Percentiles rank a stretch among this genome's conserved stretches.
These are phyloP conservation scores for Allomyces macrogynus DNA, from an alignment of 192 early-diverging fungal species.

Conservation along the genomic window DNA sequence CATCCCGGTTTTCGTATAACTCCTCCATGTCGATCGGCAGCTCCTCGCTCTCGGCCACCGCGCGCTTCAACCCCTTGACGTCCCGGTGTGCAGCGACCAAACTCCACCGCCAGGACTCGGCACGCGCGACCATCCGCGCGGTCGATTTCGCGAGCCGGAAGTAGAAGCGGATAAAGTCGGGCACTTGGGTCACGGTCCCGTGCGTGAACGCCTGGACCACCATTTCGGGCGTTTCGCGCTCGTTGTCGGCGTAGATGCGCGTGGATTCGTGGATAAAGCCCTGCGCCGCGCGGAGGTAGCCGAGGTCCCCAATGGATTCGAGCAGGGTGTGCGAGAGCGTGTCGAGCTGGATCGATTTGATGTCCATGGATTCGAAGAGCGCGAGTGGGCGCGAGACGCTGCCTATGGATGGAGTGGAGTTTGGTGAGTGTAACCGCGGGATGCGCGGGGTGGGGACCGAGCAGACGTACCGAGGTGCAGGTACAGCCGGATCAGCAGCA, in stretches of 20 bases:
- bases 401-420: conserved; percentile 11
- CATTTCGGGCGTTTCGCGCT: conserved; percentile 69
- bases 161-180: conserved; percentile 70
- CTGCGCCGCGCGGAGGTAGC: conserved; percentile 19
- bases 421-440: neutral
- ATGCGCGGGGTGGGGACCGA: neutral
- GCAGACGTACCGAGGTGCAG: conserved; percentile 28
- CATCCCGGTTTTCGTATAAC: too few species aligned
- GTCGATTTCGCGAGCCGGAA: conserved; percentile 47
- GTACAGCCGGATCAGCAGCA: conserved; percentile 70
- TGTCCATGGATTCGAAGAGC: conserved; percentile 49
- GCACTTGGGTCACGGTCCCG: conserved; percentile 72
- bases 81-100: conserved; percentile 1
- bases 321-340: conserved; percentile 42
- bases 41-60: conserved; percentile 40
- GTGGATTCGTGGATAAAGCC: conserved; percentile 34
- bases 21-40: conserved; percentile 32
- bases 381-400: conserved; percentile 33
- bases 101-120: conserved; percentile 45
- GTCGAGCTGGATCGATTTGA: conserved; percentile 85
- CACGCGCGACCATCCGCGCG: conserved; percentile 44
- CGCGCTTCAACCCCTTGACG: conserved; percentile 31
- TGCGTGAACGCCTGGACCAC: conserved; percentile 63
- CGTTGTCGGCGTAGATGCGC: conserved; percentile 54
- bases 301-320: conserved; percentile 14